Conservation (phyloP, 2,329 filamentous ascomycete species). For the Calcarisporium arbuscula region DNA sequence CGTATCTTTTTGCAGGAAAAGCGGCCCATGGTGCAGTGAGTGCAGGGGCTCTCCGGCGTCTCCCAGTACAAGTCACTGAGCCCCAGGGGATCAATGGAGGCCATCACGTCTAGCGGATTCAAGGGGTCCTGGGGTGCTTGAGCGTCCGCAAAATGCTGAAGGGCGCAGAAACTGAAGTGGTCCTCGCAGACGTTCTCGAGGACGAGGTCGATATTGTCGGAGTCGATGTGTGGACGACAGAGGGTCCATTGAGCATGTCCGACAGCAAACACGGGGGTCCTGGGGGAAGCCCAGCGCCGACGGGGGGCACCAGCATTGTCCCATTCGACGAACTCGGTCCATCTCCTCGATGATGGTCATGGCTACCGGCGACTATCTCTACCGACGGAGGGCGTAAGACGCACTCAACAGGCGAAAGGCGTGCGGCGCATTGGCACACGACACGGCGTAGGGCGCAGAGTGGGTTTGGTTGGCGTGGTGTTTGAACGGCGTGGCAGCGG, state of each 20-base stretch:
- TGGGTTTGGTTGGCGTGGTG: no score
- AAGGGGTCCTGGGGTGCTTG: conserved; percentile 21
- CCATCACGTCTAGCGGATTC: conserved; percentile 19
- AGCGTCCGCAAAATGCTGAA: conserved; percentile 48
- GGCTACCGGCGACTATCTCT: conserved; percentile 12
- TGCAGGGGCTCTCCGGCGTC: conserved; percentile 41
- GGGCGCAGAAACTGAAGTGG: conserved; percentile 52
- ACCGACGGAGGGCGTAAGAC: conserved; percentile 12
- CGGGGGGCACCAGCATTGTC: conserved; percentile 40
- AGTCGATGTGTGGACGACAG: no score
- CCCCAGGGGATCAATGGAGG: no score
- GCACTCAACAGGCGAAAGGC: conserved; percentile 4
- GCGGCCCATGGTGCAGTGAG: conserved; percentile 43
- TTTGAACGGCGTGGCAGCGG: no score
- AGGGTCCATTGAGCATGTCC: no score
- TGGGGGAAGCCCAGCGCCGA: conserved; percentile 24
- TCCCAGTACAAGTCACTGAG: conserved; percentile 26
- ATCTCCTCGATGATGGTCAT: conserved; percentile 42
- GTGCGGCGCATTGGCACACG: no score
- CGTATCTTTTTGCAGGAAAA: conserved; percentile 55
- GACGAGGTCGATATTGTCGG: conserved; percentile 43
- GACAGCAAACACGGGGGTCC: conserved; percentile 28
- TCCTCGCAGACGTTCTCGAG: conserved; percentile 52
- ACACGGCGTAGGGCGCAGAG: no score
- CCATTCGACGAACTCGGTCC: conserved; percentile 61